phyloP scores from a whole-genome alignment of 192 early-diverging fungal genomes.

The Linderina pennispora region DNA sequence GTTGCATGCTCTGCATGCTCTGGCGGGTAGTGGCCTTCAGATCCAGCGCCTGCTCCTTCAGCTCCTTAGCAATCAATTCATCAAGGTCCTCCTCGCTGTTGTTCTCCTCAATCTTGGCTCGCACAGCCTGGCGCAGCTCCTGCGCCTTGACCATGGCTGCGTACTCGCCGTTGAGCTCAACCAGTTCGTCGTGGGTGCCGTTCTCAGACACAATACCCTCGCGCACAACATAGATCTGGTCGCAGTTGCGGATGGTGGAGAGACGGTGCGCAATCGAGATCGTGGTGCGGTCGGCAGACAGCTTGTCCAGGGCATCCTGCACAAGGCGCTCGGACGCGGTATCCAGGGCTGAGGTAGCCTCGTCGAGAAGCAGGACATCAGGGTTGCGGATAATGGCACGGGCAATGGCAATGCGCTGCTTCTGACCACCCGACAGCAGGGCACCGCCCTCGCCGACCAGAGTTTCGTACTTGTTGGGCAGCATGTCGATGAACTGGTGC shows the following conservation, averaged over 20 bases:
- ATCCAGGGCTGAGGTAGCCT: constrained; percentile 85
- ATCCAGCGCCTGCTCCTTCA: constrained; percentile 33
- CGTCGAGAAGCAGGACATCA: constrained; percentile 76
- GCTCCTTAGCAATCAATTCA: constrained; percentile 35
- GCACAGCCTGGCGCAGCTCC: constrained; percentile 74
- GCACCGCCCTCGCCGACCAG: constrained; percentile 79
- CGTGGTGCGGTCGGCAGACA: constrained; percentile 70
- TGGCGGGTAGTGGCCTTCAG: constrained; percentile 29
- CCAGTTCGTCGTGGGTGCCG: constrained; percentile 76
- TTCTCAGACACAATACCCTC: constrained; percentile 62
- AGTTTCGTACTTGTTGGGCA: constrained; percentile 76
- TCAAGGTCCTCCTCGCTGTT: constrained; percentile 18
- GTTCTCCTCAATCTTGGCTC: constrained; percentile 4
- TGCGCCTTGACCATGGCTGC: constrained; percentile 56
- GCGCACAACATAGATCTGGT: constrained; percentile 81
- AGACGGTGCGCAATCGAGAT: constrained; percentile 90
- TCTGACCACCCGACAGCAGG: constrained; percentile 86
- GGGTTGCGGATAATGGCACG: constrained; percentile 87
- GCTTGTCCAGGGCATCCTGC: constrained; percentile 74
- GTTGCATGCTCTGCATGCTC: constrained; percentile 10
- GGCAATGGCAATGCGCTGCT: constrained; percentile 95
- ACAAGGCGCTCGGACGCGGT: constrained; percentile 74
- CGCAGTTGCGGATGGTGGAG: constrained; percentile 84
- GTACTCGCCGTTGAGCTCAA: constrained; percentile 53
- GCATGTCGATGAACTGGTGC: constrained; percentile 64